phyloP scores from a whole-genome alignment of 164 flowering plant genomes.

The Liriodendron chinense region DNA sequence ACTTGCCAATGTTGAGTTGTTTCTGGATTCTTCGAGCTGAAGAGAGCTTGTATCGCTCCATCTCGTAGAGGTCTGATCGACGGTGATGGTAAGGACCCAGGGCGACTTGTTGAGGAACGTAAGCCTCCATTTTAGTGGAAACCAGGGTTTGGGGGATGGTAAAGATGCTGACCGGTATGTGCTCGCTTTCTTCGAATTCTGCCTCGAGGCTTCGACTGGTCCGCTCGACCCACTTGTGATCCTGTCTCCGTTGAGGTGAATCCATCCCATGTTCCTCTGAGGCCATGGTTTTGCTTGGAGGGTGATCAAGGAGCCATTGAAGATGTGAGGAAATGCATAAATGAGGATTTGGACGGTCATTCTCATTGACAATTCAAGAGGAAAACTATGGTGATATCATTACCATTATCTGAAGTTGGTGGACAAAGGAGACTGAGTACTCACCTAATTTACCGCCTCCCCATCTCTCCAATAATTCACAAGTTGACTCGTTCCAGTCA shows the following conservation, averaged over 20 bases:
- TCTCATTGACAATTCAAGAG: too few species aligned
- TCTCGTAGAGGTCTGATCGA: conserved; percentile 10
- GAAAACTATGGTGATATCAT: too few species aligned
- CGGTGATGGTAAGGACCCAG: conserved; percentile 12
- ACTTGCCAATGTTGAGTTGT: conserved; percentile 11
- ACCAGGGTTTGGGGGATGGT: conserved; percentile 2
- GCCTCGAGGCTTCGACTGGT: background rate
- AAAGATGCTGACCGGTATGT: conserved; percentile 3
- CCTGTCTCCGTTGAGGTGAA: background rate
- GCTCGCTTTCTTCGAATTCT: background rate
- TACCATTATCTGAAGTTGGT: too few species aligned
- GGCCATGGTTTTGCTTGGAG: background rate
- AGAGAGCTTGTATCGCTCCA: conserved; percentile 11
- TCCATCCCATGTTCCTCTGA: background rate
- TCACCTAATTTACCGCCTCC: too few species aligned
- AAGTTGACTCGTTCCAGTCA: too few species aligned
- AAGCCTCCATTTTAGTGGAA: conserved; percentile 5
- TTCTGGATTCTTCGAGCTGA: conserved; percentile 5
- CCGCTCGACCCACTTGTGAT: background rate
- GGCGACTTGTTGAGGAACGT: conserved; percentile 7
- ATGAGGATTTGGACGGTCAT: too few species aligned
- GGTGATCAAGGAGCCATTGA: too few species aligned
- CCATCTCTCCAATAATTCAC: too few species aligned
- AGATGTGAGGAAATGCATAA: too few species aligned
- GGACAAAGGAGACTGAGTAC: too few species aligned